Conservation (phyloP, 2,329 filamentous ascomycete genomes). For the Tolypocladium inflatum region DNA sequence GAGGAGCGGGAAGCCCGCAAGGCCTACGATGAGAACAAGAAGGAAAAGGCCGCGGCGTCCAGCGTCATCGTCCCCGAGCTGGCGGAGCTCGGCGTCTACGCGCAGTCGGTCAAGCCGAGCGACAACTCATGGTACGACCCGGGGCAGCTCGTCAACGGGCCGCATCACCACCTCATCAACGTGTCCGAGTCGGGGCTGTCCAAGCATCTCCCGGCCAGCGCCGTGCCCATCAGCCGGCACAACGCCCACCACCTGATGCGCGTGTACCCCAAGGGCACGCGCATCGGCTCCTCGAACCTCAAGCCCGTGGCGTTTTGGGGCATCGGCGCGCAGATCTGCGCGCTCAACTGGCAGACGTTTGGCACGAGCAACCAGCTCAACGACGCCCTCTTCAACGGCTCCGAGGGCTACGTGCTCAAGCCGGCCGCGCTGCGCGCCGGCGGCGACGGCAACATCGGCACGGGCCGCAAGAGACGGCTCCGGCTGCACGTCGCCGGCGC, state of each 20-base stretch:
- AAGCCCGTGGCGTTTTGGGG: constrained; percentile 56
- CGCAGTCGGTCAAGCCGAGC: constrained; percentile 57
- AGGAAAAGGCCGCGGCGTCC: constrained; percentile 35
- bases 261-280: constrained; percentile 59
- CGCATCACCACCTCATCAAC: constrained; percentile 59
- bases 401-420: constrained; percentile 57
- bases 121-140: constrained; percentile 57
- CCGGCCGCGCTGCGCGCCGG: constrained; percentile 48
- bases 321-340: constrained; percentile 58
- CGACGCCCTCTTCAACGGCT: constrained; percentile 56
- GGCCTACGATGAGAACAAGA: constrained; percentile 44
- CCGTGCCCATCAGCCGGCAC: constrained; percentile 43
- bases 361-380: constrained; percentile 58
- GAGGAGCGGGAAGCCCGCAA: constrained; percentile 36
- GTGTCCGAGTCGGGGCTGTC: constrained; percentile 54
- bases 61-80: constrained; percentile 53
- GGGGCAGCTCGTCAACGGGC: constrained; percentile 40
- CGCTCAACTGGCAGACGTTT: constrained; percentile 62
- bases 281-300: constrained; percentile 57
- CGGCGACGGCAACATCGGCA: constrained; percentile 39
- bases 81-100: constrained; percentile 57
- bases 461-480: constrained; percentile 37
- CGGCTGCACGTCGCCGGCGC: constrained; percentile 53
- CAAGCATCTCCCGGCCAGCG: constrained; percentile 36
- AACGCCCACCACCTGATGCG: constrained; percentile 61